Percentiles rank a stretch among this genome's conserved stretches.
Conservation (phyloP, 164 flowering plant genomes). For the Magnolia changhungtana region DNA sequence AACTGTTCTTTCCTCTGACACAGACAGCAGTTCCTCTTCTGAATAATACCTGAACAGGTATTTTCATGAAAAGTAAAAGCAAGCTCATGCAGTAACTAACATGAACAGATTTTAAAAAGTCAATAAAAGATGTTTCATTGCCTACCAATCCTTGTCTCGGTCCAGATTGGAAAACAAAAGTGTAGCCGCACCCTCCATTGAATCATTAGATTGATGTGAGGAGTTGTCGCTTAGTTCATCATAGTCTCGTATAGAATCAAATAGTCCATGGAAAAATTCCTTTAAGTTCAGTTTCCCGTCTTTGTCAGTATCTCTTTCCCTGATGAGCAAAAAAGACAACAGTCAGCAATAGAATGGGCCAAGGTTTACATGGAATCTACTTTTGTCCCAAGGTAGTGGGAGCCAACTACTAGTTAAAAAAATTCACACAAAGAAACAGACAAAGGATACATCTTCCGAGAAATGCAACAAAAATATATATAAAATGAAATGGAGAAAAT, state of each 20-base stretch:
- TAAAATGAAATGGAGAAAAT: too few species aligned
- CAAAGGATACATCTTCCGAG: too few species aligned
- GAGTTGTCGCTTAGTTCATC: slow-evolving; percentile 63
- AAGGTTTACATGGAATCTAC: neutral
- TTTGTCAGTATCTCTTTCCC: slow-evolving; percentile 90
- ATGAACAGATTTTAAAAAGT: too few species aligned
- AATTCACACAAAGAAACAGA: too few species aligned
- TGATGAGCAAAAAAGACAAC: slow-evolving; percentile 19
- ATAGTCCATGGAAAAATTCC: slow-evolving; percentile 95
- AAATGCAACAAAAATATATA: too few species aligned
- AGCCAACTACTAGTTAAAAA: too few species aligned
- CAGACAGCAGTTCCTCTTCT: neutral
- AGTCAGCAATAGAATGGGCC: slow-evolving; percentile 2
- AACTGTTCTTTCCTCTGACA: neutral
- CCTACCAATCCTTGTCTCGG: slow-evolving; percentile 84
- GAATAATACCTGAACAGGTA: neutral
- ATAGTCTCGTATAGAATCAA: slow-evolving; percentile 83
- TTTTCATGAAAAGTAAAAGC: neutral
- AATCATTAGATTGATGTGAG: slow-evolving; percentile 46
- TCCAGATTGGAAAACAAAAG: slow-evolving; percentile 73
- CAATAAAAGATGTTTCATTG: neutral
- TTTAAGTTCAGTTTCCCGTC: slow-evolving; percentile 87
- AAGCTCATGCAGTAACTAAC: neutral
- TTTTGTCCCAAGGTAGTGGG: neutral
- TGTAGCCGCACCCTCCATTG: slow-evolving; percentile 68